Evolutionary conservation across 2,329 filamentous ascomycete genomes (phyloP), one percentile per base, ranked within the genome.

Genomic region (Aspergillus hortae): DNA sequence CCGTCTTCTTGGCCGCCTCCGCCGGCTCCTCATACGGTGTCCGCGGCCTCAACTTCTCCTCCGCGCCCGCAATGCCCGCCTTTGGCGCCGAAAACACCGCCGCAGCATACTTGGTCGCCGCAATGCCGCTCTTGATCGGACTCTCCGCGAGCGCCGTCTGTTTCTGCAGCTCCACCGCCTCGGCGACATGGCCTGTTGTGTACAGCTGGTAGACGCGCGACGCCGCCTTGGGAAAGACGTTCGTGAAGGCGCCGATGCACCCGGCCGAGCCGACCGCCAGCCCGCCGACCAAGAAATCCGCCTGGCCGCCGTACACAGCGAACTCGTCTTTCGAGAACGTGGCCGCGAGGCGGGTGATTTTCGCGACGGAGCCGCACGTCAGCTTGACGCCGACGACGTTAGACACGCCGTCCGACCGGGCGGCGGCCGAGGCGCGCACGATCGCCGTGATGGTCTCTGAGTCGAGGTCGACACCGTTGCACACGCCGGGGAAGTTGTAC

Each of bases 401-500:
- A 19, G 71, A 68, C 17, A 51, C 47, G 1, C 66, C 64, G 11
- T 48, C 89, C 2, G 44, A 25, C 5, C 53, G 46, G 0, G 52
- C 44, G 0, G 60, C 56, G 1, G 62, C 61, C 27, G 77, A 72
- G 55, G 77, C 67, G 27, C 67, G 67, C 1, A 81, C 82, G 21
- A 87, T 74, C 21, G 67, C 67, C 1, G 78, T 72, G 44, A 88
- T 83, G 0, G 78, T 77, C 46, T 82, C 84, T 2, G 83, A 86
- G 66, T 87, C 85, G 21, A 89, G 73, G 64, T 89, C 86, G 3
- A 88, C 74, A 21, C 85, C 85, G 56, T 86, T 85, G 62, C 82
- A 86, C 17, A 88, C 84, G 11, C 75, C 82, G 0, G 86, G 86
- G 69, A 88, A 88, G 67, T 88, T 87, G 69, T 87, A 87, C 12